Evolutionary conservation across 2,329 filamentous ascomycete species (phyloP).

Genomic region (Ophiocordyceps robertsii): DNA sequence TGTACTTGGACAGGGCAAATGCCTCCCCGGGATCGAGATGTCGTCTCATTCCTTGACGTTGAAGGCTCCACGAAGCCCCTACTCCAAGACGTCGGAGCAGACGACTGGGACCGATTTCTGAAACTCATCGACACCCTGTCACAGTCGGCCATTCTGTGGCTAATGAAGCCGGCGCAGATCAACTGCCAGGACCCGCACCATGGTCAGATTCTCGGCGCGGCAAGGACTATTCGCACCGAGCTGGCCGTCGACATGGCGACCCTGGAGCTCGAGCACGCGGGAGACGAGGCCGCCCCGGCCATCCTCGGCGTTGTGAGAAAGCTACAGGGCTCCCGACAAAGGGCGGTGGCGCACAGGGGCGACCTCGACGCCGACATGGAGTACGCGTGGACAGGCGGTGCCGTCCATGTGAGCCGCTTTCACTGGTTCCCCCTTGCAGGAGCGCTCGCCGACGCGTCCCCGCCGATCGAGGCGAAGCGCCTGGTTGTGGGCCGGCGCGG

Average conservation of each 20-base stretch:
- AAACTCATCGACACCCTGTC: no score
- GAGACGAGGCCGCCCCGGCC: background rate
- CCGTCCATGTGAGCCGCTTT: background rate
- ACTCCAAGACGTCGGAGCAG: background rate
- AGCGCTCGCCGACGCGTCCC: background rate
- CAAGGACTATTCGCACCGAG: conserved; percentile 15
- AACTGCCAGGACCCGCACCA: conserved; percentile 13
- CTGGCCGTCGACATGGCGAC: conserved; percentile 12
- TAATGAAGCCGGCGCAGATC: conserved; percentile 12
- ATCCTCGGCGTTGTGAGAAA: background rate
- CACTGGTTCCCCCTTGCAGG: background rate
- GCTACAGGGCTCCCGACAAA: background rate
- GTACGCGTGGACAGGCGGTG: background rate
- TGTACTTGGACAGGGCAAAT: no score
- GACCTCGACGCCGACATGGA: background rate
- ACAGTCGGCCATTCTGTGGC: conserved; percentile 11
- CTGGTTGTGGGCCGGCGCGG: background rate
- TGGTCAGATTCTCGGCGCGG: conserved; percentile 11
- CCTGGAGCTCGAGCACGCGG: conserved; percentile 9
- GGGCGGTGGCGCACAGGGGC: no score
- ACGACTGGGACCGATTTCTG: background rate
- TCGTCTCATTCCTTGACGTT: no score
- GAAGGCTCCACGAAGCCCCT: background rate
- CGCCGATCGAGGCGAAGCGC: background rate
- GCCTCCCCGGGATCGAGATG: no score